These are phyloP conservation scores for Gamsiella multidivaricata DNA, from an alignment of 192 early-diverging fungal species.

Conservation along the genomic window DNA sequence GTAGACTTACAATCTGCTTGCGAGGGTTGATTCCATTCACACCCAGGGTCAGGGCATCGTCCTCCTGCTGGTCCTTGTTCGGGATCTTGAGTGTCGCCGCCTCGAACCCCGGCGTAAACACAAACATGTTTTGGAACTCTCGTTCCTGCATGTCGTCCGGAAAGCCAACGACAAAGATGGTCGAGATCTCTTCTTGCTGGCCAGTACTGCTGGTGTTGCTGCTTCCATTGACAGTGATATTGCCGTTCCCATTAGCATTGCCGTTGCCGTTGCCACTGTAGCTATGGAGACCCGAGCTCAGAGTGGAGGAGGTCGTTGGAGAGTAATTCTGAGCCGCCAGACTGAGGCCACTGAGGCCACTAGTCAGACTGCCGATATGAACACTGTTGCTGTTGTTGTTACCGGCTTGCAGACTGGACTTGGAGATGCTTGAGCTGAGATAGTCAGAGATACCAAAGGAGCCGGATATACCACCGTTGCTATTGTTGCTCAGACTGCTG, in stretches of 20 bases:
- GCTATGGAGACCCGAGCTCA: conserved; percentile 40
- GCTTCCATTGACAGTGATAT: background rate
- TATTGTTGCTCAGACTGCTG: background rate
- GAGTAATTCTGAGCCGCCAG: conserved; percentile 22
- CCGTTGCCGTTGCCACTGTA: conserved; percentile 9
- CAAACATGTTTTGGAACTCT: conserved; percentile 99
- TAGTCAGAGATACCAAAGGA: conserved; percentile 30
- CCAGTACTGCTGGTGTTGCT: background rate
- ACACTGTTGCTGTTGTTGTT: conserved; percentile 36
- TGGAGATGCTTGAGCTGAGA: conserved; percentile 45
- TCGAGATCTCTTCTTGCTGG: conserved; percentile 90
- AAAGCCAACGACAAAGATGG: conserved; percentile 99
- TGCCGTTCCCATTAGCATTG: background rate
- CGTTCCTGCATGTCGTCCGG: conserved; percentile 99
- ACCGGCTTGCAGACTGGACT: background rate
- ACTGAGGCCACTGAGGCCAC: conserved; percentile 32
- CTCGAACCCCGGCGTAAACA: conserved; percentile 96
- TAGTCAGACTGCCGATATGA: conserved; percentile 50
- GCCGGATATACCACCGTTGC: background rate
- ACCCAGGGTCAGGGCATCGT: conserved; percentile 56
- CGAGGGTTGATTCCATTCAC: conserved; percentile 67
- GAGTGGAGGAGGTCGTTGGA: conserved; percentile 22
- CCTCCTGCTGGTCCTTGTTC: conserved; percentile 70
- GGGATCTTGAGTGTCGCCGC: conserved; percentile 96
- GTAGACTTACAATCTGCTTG: conserved; percentile 90